phyloP scores from a whole-genome alignment of 306 rosid species.

The Bauhinia variegata region DNA sequence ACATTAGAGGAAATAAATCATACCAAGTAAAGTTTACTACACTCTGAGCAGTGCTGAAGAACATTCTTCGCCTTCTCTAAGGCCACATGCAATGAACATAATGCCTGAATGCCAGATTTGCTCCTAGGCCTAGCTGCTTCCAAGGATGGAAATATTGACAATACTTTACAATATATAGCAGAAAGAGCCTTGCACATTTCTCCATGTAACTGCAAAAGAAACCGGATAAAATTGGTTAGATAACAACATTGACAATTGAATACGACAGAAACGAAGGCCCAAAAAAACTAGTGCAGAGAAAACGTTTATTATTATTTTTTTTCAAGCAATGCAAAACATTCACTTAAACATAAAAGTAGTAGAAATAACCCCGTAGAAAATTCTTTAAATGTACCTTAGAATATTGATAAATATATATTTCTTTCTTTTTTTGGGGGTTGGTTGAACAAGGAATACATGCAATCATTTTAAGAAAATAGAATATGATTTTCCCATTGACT shows the following conservation, averaged over 20 bases:
- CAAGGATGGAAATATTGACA: slow-evolving; percentile 83
- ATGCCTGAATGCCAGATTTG: slow-evolving; percentile 91
- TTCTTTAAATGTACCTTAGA: neutral
- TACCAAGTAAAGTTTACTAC: slow-evolving; percentile 97
- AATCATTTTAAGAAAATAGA: neutral
- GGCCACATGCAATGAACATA: slow-evolving; percentile 91
- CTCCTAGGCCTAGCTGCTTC: slow-evolving; percentile 98
- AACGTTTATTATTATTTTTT: neutral
- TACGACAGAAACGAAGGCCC: neutral
- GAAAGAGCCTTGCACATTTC: slow-evolving; percentile 91
- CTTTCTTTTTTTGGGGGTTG: neutral
- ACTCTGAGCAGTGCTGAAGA: slow-evolving; percentile 90
- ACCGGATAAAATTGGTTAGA: slow-evolving; percentile 31
- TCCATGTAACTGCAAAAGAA: slow-evolving; percentile 76
- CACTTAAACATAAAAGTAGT: neutral
- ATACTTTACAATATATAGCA: slow-evolving; percentile 70
- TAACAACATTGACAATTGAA: slow-evolving; percentile 9
- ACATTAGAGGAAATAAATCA: slow-evolving; percentile 29
- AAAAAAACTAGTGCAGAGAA: slow-evolving; percentile 16
- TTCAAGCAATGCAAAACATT: slow-evolving; percentile 31
- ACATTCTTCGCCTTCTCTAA: slow-evolving; percentile 87
- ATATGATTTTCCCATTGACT: neutral
- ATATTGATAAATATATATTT: neutral
- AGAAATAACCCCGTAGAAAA: slow-evolving; percentile 1
- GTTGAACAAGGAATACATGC: neutral